Evolutionary conservation across 257 asterid species (phyloP), one percentile per base, ranked within the genome.

Genomic region (Mitragyna speciosa): DNA sequence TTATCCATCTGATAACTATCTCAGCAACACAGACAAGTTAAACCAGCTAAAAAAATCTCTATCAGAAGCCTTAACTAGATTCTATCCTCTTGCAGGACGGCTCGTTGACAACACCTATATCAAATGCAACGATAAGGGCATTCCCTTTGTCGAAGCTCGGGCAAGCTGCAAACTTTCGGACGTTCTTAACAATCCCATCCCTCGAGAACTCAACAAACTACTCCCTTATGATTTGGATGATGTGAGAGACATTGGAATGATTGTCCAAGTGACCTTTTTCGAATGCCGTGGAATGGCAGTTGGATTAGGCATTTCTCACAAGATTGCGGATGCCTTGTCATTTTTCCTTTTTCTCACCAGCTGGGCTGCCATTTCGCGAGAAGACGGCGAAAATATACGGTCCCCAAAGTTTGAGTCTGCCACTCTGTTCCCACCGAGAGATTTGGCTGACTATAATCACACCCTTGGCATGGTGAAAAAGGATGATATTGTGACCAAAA

Each of bases 51-150:
- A 86, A 73, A 49, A 52, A 8, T 90, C 93, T n/a, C 58, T 90
- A 5, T 87, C 95, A 2, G 54, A 79, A 43, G 70, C 61, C 73
- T 87, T 89, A 22, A 76, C 89, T 1, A 63, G 10, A 17, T 89
- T 81, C 81, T 84, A 90, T 75, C 94, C 94, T 41, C 86, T 90
- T 41, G 84, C 91, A 8, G 92, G 94, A 22, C 82, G 89, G 61
- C 77, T 89, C 14, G 61, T 70, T 47, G 87, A 30, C n/a, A 72
- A 82, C 47, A 61, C 67, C 47, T 73, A 79, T 52, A 81, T 90
- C 26, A 78, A 84, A 71, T 90, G 92, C 89, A 75, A 78, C 74
- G 89, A 89, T 67, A 73, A 74, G 59, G 94, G 94, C 4, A 68
- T 66, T 1, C 89, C 86, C 17, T 90, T 51, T n/a, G 12, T 82